phyloP scores from a whole-genome alignment of 2,329 filamentous ascomycete genomes.

The Grosmannia penicillata region DNA sequence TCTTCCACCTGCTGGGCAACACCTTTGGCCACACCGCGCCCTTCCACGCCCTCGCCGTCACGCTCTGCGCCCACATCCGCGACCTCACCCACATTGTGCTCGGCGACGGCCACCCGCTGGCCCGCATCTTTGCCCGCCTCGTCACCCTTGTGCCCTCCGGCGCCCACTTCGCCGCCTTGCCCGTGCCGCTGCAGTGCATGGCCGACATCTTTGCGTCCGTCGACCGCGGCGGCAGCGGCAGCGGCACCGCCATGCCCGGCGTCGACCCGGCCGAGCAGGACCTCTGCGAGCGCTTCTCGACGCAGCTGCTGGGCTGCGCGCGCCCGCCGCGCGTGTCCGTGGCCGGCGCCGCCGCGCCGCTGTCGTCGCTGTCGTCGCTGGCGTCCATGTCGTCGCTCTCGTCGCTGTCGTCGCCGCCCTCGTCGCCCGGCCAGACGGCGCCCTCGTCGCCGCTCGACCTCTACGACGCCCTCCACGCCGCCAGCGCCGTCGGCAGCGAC shows the following conservation, averaged over 20 bases:
- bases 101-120: constrained; percentile 6
- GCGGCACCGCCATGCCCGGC: not conserved
- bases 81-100: constrained; percentile 7
- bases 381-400: not conserved
- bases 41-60: constrained; percentile 1
- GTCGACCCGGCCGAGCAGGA: no score
- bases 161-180: constrained; percentile 5
- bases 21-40: constrained; percentile 5
- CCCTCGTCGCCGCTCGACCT: not conserved
- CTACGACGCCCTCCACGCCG: not conserved
- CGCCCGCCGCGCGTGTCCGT: not conserved
- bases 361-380: not conserved
- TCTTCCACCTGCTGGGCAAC: constrained; percentile 11
- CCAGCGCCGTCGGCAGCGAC: not conserved
- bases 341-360: not conserved
- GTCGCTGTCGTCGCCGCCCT: not conserved
- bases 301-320: not conserved
- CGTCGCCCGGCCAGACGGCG: not conserved
- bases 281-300: constrained; percentile 1
- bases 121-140: constrained; percentile 3
- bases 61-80: constrained; percentile 6
- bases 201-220: constrained; percentile 3
- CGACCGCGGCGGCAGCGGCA: not conserved
- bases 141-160: constrained; percentile 1
- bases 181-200: constrained; percentile 4